Evolutionary conservation across 768 basidiomycete species (phyloP), one percentile per base, ranked within the genome.

Genomic region (Hygrophorus pudorinus): DNA sequence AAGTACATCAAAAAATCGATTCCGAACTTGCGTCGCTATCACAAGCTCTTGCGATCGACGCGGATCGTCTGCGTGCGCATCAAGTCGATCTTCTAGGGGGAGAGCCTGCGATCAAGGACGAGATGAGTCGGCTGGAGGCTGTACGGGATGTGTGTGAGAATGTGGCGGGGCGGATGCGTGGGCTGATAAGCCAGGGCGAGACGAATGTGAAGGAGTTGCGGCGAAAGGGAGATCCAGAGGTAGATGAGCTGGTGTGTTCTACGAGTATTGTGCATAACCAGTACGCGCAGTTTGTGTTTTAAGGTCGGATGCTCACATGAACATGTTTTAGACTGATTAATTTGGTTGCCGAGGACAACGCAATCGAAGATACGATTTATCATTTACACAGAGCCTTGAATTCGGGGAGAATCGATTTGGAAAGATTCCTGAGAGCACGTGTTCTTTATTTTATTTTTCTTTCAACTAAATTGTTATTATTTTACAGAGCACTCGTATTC

Each of bases 281-380:
- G 96, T 96, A 53, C 56, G 84, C 71, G 17, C 38, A 18, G 50
- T 13, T 38, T 36, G 28, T 41, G 40, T 42, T 33, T 39, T 50
- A 31, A 33, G 18, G 13, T 18, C 24, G n/a, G 31, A 24, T 30
- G 20, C 13, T 29, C 5, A 45, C 37, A 38, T 38, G 24, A 29
- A 42, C 45, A 34, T 24, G 35, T 28, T 37, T 38, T 44, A 98
- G 94, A 65, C 69, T 99, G 17, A 81, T 97, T 53, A 88, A 97
- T 58, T 73, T 98, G 21, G 84, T 97, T n/a, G 93, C 96, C n/a
- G 96, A 99, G 62, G 96, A 98, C 62, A 92, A 91, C 56, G 91
- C 94, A 1, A 92, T 98, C 58, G 94, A 97, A 65, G 96, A 98
- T 61, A 94, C 94, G 37, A 85, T 96, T 48, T 99, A 97, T 65